phyloP scores from a whole-genome alignment of 1,139 yeast genomes.

The Debaryomyces fabryi region DNA sequence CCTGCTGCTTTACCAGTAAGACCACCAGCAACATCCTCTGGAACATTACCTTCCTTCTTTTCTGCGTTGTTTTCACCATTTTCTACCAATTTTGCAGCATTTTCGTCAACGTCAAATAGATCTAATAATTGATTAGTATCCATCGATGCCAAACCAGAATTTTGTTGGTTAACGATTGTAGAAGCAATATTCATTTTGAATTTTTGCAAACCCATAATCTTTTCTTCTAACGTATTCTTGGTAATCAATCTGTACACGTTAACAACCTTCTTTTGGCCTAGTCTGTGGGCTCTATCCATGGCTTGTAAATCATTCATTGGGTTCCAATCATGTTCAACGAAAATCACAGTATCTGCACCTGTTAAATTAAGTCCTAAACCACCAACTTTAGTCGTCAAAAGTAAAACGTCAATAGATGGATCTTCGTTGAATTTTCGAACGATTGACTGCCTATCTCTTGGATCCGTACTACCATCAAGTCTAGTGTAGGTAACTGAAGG shows the following conservation, averaged over 20 bases:
- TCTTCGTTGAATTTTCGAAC: constrained; percentile 93
- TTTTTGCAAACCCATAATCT: constrained; percentile 97
- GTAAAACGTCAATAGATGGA: constrained; percentile 91
- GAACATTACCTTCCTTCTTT: constrained; percentile 34
- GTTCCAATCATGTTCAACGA: constrained; percentile 99
- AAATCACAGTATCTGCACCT: constrained; percentile 98
- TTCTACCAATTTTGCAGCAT: constrained; percentile 43
- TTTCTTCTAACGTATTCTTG: constrained; percentile 90
- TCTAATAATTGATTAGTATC: constrained; percentile 94
- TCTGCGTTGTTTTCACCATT: constrained; percentile 28
- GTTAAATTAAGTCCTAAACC: constrained; percentile 96
- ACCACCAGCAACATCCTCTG: constrained; percentile 63
- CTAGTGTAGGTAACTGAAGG: constrained; percentile 95
- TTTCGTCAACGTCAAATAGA: constrained; percentile 76
- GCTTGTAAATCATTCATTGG: constrained; percentile 99
- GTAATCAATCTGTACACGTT: constrained; percentile 93
- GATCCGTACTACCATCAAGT: constrained; percentile 92
- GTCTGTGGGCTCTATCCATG: constrained; percentile 98
- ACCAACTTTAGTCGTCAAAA: constrained; percentile 96
- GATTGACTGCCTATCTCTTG: constrained; percentile 87
- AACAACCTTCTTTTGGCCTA: constrained; percentile 97
- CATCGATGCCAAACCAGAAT: constrained; percentile 93
- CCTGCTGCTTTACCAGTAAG: constrained; percentile 66
- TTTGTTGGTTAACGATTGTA: constrained; percentile 94
- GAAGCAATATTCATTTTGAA: constrained; percentile 98